Conservation (phyloP, 2,329 filamentous ascomycete genomes). For the Lachnellula occidentalis region DNA sequence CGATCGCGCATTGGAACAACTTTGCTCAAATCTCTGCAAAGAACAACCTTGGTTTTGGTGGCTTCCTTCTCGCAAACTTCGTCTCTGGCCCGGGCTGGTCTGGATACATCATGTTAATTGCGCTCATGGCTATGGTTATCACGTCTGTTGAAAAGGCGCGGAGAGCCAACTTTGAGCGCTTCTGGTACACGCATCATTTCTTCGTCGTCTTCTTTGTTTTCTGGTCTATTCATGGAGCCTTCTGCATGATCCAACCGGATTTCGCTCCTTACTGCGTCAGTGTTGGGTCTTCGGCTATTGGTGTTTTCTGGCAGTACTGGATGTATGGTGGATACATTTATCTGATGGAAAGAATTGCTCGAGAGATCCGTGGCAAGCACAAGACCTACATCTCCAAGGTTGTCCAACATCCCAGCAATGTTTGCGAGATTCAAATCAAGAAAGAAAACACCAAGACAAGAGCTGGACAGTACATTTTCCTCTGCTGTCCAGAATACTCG, state of each 20-base stretch:
- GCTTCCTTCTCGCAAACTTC: conserved; percentile 72
- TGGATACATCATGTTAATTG: conserved; percentile 77
- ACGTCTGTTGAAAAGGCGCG: conserved; percentile 75
- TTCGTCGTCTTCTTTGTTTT: conserved; percentile 86
- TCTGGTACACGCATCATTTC: conserved; percentile 88
- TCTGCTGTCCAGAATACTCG: conserved; percentile 80
- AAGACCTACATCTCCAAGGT: conserved; percentile 86
- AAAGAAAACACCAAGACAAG: conserved; percentile 79
- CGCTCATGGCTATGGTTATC: conserved; percentile 70
- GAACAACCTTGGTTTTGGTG: conserved; percentile 71
- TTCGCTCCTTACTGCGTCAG: conserved; percentile 72
- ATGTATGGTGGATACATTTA: conserved; percentile 79
- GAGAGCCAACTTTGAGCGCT: conserved; percentile 78
- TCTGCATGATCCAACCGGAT: conserved; percentile 87
- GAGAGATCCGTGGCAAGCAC: conserved; percentile 73
- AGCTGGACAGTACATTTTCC: conserved; percentile 83
- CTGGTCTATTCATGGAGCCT: conserved; percentile 84
- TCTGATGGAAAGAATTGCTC: conserved; percentile 70
- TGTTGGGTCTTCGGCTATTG: conserved; percentile 58
- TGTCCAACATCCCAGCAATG: conserved; percentile 82
- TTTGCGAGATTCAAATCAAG: conserved; percentile 88
- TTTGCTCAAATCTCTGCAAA: conserved; percentile 70
- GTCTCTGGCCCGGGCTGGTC: conserved; percentile 78
- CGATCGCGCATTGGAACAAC: conserved; percentile 83
- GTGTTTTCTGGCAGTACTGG: conserved; percentile 89